A percentile compares a stretch with the other conserved stretches of the same genome.
These are phyloP conservation scores for Pseudomassariella vexata DNA, from an alignment of 2,329 filamentous ascomycete genomes.

Conservation along the genomic window DNA sequence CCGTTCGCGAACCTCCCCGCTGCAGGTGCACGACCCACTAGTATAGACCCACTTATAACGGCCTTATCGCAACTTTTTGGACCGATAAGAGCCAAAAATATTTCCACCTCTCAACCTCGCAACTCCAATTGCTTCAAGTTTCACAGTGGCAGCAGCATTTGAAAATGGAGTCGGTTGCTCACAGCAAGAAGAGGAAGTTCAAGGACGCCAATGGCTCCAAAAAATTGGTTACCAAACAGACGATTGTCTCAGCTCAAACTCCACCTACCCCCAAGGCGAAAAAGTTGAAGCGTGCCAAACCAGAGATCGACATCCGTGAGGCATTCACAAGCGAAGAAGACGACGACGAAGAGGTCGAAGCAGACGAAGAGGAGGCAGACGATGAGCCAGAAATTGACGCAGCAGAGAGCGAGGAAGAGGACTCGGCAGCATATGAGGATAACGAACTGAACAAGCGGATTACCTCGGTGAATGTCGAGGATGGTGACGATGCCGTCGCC, in stretches of 20 bases:
- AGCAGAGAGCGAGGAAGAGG: slow-evolving; percentile 16
- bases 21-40: too few species aligned
- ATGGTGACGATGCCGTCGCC: slow-evolving; percentile 24
- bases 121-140: too few species aligned
- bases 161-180: slow-evolving; percentile 21
- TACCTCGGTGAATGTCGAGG: slow-evolving; percentile 11
- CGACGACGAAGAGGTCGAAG: slow-evolving; percentile 15
- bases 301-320: slow-evolving; percentile 15
- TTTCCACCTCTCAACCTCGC: too few species aligned
- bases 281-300: slow-evolving; percentile 32
- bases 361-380: slow-evolving; percentile 12
- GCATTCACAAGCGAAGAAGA: slow-evolving; percentile 13
- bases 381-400: slow-evolving; percentile 16
- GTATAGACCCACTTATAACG: too few species aligned
- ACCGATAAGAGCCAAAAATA: too few species aligned
- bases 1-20: too few species aligned
- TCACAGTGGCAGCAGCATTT: too few species aligned
- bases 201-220: slow-evolving; percentile 25
- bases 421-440: too few species aligned
- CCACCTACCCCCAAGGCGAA: slow-evolving; percentile 30
- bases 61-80: too few species aligned
- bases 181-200: slow-evolving; percentile 38
- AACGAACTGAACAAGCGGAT: slow-evolving; percentile 11
- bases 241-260: slow-evolving; percentile 17
- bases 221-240: slow-evolving; percentile 19